A percentile compares a stretch with the other conserved stretches of the same genome.
phyloP scores from a whole-genome alignment of 164 flowering plant species.

The Liquidambar formosana region DNA sequence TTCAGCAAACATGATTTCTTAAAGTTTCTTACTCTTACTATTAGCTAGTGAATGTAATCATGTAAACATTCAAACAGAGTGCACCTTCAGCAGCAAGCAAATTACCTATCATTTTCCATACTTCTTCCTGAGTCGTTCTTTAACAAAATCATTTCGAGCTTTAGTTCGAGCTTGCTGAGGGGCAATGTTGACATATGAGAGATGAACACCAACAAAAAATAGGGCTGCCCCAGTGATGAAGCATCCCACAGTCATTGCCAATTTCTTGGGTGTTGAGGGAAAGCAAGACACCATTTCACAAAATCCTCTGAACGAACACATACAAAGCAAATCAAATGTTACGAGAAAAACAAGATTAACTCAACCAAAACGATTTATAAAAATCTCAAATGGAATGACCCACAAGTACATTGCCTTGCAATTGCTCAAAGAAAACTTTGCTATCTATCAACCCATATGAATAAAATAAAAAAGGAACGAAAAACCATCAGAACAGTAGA shows the following conservation, averaged over 20 bases:
- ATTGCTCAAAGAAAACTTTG: background rate
- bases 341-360: background rate
- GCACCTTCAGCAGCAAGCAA: background rate
- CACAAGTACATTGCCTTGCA: background rate
- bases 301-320: too few relatives aligned
- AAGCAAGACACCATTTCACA: constrained; percentile 55
- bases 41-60: background rate
- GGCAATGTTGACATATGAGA: constrained; percentile 54
- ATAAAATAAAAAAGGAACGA: too few relatives aligned
- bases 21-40: background rate
- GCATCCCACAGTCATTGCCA: constrained; percentile 40
- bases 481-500: background rate
- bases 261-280: constrained; percentile 56
- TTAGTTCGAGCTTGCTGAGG: constrained; percentile 71
- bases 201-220: constrained; percentile 49
- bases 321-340: too few relatives aligned
- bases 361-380: background rate
- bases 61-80: background rate
- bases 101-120: constrained; percentile 25
- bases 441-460: background rate
- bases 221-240: constrained; percentile 50
- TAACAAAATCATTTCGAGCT: constrained; percentile 67
- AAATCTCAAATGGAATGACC: background rate
- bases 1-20: too few relatives aligned
- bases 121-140: constrained; percentile 48